Evolutionary conservation across 73 alveolate species (phyloP).

Genomic region (Tetrahymena malaccensis): DNA sequence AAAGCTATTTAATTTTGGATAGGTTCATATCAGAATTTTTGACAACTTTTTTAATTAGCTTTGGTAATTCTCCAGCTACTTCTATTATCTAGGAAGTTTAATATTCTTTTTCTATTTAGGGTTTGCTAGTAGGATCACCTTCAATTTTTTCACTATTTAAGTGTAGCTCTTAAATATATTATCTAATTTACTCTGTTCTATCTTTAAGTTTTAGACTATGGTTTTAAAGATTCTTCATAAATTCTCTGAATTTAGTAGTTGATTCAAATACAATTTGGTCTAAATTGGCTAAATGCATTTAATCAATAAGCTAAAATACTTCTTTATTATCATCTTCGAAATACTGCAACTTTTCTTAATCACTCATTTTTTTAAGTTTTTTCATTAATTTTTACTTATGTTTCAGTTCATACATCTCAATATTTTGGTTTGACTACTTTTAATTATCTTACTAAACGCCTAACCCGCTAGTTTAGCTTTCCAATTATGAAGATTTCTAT

Average conservation of each 20-base stretch:
- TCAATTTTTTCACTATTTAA: not conserved
- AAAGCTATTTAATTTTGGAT: not conserved
- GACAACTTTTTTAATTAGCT: not conserved
- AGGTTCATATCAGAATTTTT: not conserved
- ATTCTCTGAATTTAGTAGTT: not conserved
- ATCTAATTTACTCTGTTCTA: not conserved
- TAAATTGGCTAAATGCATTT: not conserved
- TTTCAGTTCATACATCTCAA: not conserved
- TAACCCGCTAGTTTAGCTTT: not conserved
- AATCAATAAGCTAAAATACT: not conserved
- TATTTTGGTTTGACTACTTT: not conserved
- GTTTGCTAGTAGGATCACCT: not conserved
- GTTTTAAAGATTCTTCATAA: not conserved
- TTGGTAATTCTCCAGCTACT: not conserved
- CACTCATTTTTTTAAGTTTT: not conserved
- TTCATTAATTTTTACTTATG: not conserved
- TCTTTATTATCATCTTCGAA: not conserved
- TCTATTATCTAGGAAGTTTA: not conserved
- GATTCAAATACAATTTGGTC: not conserved
- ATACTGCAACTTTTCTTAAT: not conserved
- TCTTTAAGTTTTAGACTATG: not conserved
- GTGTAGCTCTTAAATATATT: not conserved
- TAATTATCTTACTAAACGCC: not conserved
- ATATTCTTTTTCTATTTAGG: not conserved
- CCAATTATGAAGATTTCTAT: not conserved